Percentiles rank a stretch among this genome's conserved stretches.
Conservation (phyloP, 495 filamentous ascomycete genomes). For the Cairneyella variabilis region DNA sequence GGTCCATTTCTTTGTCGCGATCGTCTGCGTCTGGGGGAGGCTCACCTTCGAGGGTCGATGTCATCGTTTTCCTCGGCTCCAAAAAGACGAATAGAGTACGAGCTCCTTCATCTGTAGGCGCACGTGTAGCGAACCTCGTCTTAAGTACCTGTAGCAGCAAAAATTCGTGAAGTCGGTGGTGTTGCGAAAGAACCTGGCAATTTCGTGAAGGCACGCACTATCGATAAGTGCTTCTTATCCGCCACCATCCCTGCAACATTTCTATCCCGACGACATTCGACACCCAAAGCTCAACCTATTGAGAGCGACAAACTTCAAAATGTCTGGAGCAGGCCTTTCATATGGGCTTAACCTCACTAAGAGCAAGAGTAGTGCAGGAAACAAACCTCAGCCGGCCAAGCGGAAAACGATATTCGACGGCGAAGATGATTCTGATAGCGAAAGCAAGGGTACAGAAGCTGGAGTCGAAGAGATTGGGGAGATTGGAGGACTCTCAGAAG, state of each 20-base stretch:
- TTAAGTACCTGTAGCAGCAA: too few species aligned
- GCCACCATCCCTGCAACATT: not conserved
- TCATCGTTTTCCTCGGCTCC: slow-evolving; percentile 16
- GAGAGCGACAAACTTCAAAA: slow-evolving; percentile 13
- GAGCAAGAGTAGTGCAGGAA: slow-evolving; percentile 34
- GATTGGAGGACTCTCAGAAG: slow-evolving; percentile 16
- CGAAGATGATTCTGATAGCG: slow-evolving; percentile 46
- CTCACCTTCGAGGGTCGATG: slow-evolving; percentile 9
- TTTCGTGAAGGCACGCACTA: too few species aligned
- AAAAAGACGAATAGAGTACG: too few species aligned
- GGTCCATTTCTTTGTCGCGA: slow-evolving; percentile 20
- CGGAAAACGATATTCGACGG: slow-evolving; percentile 47
- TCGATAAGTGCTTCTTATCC: slow-evolving; percentile 9
- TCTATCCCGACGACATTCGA: too few species aligned
- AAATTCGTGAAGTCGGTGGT: too few species aligned
- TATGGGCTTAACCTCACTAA: slow-evolving; percentile 57
- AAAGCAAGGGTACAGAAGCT: slow-evolving; percentile 21
- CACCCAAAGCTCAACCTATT: not conserved
- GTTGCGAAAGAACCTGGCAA: too few species aligned
- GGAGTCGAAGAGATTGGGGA: slow-evolving; percentile 28
- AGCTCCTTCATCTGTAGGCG: too few species aligned
- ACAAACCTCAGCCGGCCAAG: slow-evolving; percentile 32
- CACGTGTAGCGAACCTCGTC: too few species aligned
- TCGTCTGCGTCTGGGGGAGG: not conserved
- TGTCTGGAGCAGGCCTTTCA: slow-evolving; percentile 36